Evolutionary conservation across 1,284 basidiomycete species (phyloP).

Genomic region (Erythrobasidium hasegawianum): DNA sequence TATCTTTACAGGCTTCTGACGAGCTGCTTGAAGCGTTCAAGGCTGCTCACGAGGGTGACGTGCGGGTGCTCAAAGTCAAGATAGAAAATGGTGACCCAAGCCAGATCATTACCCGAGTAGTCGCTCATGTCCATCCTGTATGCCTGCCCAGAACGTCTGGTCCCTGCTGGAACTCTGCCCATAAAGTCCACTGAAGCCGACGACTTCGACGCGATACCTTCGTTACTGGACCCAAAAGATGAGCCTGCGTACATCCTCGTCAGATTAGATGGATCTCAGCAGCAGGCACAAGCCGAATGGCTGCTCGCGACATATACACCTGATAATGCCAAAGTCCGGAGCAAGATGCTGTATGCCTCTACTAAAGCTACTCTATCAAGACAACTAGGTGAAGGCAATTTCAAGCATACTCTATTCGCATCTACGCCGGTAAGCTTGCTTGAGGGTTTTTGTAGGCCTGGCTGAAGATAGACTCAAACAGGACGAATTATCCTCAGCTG

Average conservation of each 20-base stretch:
- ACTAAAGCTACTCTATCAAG: constrained; percentile 29
- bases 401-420: constrained; percentile 8
- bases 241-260: constrained; percentile 28
- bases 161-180: constrained; percentile 25
- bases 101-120: neutral
- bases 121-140: neutral
- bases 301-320: constrained; percentile 18
- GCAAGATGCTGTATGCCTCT: constrained; percentile 27
- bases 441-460: neutral
- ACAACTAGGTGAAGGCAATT: constrained; percentile 30
- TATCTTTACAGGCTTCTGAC: constrained; percentile 6
- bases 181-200: constrained; percentile 6
- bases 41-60: constrained; percentile 10
- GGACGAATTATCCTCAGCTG: constrained; percentile 25
- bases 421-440: constrained; percentile 14
- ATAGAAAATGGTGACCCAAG: constrained; percentile 15
- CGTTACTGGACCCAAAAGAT: constrained; percentile 1
- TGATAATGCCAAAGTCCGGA: constrained; percentile 11
- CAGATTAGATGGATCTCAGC: constrained; percentile 11
- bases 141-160: constrained; percentile 17
- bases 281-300: constrained; percentile 4
- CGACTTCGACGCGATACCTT: constrained; percentile 20
- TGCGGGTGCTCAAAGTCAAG: constrained; percentile 12
- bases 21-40: constrained; percentile 23
- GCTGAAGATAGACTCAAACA: neutral